Evolutionary conservation across 1,284 basidiomycete species (phyloP).

Genomic region (Naganishia liquefaciens): DNA sequence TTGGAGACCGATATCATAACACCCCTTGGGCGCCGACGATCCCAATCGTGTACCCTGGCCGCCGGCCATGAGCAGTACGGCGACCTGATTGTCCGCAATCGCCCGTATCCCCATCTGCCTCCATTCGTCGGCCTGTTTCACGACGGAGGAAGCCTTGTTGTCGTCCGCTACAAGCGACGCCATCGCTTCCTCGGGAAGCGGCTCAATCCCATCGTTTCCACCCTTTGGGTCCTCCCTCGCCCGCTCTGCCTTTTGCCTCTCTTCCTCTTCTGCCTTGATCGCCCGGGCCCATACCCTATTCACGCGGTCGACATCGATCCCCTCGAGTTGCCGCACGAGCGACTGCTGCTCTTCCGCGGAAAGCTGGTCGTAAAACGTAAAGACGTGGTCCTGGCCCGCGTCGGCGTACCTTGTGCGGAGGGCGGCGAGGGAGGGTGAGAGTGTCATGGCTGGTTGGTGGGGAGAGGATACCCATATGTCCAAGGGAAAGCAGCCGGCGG

Average conservation of each 20-base stretch:
- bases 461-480: not conserved
- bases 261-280: slow-evolving; percentile 62
- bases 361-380: slow-evolving; percentile 81
- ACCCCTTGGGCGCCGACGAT: slow-evolving; percentile 90
- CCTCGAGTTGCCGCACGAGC: slow-evolving; percentile 72
- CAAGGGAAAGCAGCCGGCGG: not conserved
- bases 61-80: slow-evolving; percentile 93
- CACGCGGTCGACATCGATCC: slow-evolving; percentile 84
- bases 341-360: slow-evolving; percentile 64
- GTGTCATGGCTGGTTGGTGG: no score
- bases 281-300: slow-evolving; percentile 84
- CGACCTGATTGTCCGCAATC: slow-evolving; percentile 78
- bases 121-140: slow-evolving; percentile 68
- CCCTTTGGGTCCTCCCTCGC: not conserved
- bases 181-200: slow-evolving; percentile 73
- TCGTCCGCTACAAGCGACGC: slow-evolving; percentile 55
- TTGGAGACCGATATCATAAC: slow-evolving; percentile 94
- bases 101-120: slow-evolving; percentile 73
- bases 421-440: slow-evolving; percentile 13
- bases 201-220: slow-evolving; percentile 49
- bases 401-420: slow-evolving; percentile 9
- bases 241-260: slow-evolving; percentile 8
- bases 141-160: slow-evolving; percentile 52
- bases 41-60: slow-evolving; percentile 96
- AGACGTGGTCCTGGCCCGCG: slow-evolving; percentile 77